These are phyloP conservation scores for Patellifolia procumbens DNA, from an alignment of 179 eudicot genomes.

Conservation along the genomic window DNA sequence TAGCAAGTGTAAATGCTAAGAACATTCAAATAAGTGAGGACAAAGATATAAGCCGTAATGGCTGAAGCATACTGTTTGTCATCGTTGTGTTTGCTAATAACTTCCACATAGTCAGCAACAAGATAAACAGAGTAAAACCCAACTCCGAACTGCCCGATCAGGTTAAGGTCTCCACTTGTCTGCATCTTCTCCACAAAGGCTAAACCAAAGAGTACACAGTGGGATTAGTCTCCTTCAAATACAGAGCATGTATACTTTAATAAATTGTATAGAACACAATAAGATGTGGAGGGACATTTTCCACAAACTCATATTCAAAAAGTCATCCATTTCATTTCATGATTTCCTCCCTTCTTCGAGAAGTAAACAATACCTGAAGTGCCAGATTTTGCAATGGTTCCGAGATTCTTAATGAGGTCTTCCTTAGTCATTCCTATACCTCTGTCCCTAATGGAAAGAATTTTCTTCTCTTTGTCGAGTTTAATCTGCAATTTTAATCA, in stretches of 20 bases:
- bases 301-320: not conserved
- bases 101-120: conserved; percentile 99
- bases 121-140: conserved; percentile 93
- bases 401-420: conserved; percentile 90
- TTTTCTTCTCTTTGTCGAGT: conserved; percentile 87
- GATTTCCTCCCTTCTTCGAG: not conserved
- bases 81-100: conserved; percentile 91
- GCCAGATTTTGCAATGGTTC: conserved; percentile 96
- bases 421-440: conserved; percentile 97
- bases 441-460: conserved; percentile 83
- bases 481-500: conserved; percentile 58
- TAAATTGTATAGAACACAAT: not conserved
- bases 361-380: conserved; percentile 67
- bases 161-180: conserved; percentile 90
- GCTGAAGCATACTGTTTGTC: conserved; percentile 75
- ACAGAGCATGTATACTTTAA: not conserved
- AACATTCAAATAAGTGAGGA: not conserved
- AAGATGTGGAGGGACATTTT: not conserved
- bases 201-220: conserved; percentile 25
- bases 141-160: conserved; percentile 95
- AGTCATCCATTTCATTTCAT: not conserved
- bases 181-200: conserved; percentile 99
- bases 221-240: conserved; percentile 10
- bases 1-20: conserved; percentile 2
- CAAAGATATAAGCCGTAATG: not conserved